phyloP scores from a whole-genome alignment of 2,329 filamentous ascomycete genomes.

The Ophiostoma tasmaniense region DNA sequence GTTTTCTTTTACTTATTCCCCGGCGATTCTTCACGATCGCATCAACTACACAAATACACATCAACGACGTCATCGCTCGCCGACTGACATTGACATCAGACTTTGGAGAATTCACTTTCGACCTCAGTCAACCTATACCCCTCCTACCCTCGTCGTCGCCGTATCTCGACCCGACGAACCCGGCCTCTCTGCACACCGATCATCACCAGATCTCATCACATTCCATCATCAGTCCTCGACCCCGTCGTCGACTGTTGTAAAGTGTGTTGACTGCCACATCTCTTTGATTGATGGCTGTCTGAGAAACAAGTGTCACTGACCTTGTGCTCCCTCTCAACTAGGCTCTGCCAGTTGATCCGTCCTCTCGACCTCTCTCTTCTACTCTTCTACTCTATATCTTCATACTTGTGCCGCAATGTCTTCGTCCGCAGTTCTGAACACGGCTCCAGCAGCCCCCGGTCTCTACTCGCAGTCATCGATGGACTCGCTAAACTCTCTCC shows the following conservation, averaged over 20 bases:
- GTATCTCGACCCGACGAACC: conserved; percentile 8
- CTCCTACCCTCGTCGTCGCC: conserved; percentile 11
- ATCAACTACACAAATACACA: background rate
- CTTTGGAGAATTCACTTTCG: conserved; percentile 16
- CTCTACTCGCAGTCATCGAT: conserved; percentile 39
- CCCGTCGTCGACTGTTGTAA: conserved; percentile 22
- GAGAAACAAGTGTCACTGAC: conserved; percentile 20
- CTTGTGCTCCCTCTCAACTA: conserved; percentile 18
- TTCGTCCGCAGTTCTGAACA: conserved; percentile 18
- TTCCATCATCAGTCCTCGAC: conserved; percentile 21
- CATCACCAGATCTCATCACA: conserved; percentile 15
- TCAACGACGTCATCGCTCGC: background rate
- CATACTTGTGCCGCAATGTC: conserved; percentile 14
- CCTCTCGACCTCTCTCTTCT: background rate
- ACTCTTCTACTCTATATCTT: background rate
- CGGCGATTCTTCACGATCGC: background rate
- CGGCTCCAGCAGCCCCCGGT: conserved; percentile 17
- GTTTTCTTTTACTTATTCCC: background rate
- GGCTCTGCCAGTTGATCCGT: conserved; percentile 11
- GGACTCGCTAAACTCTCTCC: conserved; percentile 89
- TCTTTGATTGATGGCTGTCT: conserved; percentile 19
- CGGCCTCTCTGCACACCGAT: conserved; percentile 11
- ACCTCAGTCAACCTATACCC: conserved; percentile 4
- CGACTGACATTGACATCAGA: background rate
- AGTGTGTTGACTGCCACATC: conserved; percentile 18